Evolutionary conservation across 2,329 filamentous ascomycete species (phyloP), one percentile per base, ranked within the genome.

Genomic region (Aspergillus intermedius): DNA sequence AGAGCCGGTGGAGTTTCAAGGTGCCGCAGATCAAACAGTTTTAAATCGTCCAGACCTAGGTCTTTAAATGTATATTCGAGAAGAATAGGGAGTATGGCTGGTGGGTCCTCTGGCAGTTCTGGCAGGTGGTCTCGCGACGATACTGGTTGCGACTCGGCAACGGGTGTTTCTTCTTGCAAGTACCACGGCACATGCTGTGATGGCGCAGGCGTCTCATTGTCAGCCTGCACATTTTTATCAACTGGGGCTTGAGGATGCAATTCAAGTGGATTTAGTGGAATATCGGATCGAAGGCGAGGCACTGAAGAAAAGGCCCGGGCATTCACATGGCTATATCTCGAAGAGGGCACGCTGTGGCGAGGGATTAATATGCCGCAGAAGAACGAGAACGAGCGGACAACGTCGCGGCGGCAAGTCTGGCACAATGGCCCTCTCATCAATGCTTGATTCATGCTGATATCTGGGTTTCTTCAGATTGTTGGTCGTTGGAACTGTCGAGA

Each of bases 1-100:
- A 98, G 78, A 0, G 91, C 91, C 0, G 91, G 84, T 0, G 91
- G 87, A 1, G 91, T 90, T 59, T 96, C 87, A 44, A 97, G 77
- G 34, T 81, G 74, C 49, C 93, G 88, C 28, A 98, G 76, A 63
- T 98, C 93, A 43, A 95, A 76, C 5, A 98, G 70, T 1, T 77
- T 77, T 42, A 98, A 75, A 49, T 90, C 81, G 63, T 96, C 89
- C 37, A 98, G 75, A 32, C 93, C 93, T 57, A 95, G 82, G 25
- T 95, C 87, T 51, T 91, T 81, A 5, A 88, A 90, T 1, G 89
- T 77, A 62, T 90, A 88, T 53, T 89, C 77, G 25, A 97, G 74
- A 46, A 97, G 76, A 2, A 83, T 79, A 22, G 79, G 70, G 4
- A 96, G 75, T 13, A 96, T 76, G 1, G 79, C 72, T 0, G 93